phyloP scores from a whole-genome alignment of 768 basidiomycete genomes.

The Boletellus sp. region DNA sequence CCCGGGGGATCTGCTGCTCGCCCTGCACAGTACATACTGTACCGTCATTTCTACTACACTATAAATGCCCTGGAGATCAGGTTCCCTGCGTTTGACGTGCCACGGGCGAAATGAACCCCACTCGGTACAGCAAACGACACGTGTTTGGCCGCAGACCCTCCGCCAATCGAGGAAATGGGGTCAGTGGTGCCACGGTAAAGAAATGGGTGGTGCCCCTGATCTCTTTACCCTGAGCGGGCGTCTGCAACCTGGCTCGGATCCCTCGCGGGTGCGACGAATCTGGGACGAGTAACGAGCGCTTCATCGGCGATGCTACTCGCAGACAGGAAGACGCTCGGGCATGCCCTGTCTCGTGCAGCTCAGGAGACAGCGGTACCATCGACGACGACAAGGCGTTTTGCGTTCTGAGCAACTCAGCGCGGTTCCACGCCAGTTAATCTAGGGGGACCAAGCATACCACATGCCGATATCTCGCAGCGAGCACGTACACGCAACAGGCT shows the following conservation, averaged over 20 bases:
- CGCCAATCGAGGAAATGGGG: constrained; percentile 43
- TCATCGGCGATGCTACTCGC: constrained; percentile 68
- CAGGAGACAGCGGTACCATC: constrained; percentile 51
- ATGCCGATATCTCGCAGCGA: no score
- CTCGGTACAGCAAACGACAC: no score
- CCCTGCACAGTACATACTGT: no score
- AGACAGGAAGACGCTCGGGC: constrained; percentile 46
- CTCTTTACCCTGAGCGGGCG: constrained; percentile 61
- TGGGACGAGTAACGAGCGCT: constrained; percentile 51
- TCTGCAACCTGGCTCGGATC: constrained; percentile 68
- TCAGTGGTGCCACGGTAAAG: not conserved
- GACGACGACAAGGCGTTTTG: constrained; percentile 15
- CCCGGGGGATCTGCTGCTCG: no score
- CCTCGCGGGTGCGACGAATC: constrained; percentile 76
- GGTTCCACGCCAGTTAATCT: no score
- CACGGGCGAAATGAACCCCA: no score
- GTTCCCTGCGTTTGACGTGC: no score
- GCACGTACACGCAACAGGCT: no score
- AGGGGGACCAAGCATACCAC: not conserved
- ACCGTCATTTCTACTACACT: no score
- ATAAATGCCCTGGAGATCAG: no score
- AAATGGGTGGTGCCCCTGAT: not conserved
- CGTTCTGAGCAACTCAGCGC: no score
- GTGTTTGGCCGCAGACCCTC: no score
- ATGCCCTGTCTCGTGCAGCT: constrained; percentile 54